Base-by-base conservation (phyloP, 2,329 filamentous ascomycete species). In the Diaporthe australafricana region DNA sequence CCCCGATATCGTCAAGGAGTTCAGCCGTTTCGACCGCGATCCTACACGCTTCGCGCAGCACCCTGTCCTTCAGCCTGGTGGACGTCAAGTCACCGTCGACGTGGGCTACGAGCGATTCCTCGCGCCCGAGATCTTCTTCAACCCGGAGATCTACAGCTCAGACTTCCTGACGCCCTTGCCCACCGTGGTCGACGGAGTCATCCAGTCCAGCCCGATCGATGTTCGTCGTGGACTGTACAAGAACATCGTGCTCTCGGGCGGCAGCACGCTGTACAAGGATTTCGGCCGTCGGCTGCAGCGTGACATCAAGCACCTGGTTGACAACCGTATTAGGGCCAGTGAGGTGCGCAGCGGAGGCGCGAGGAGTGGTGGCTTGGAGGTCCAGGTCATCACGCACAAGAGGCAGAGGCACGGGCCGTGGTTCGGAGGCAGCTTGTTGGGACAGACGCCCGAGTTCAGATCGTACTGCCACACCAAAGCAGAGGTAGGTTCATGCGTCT, bases 101-200 rank as follows among this genome's bases (percentile, higher is more conserved):
- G 94, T 99, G 68, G 96, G 96, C 68, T 99, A 98, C 84, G 96
- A 99, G 83, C 93, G 96, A 42, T 99, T 99, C 88, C 88, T 99
- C 73, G 96, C 96, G 2, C 97, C 97, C 30, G 96, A 99, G 83
- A 99, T 99, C 80, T 99, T 99, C 85, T 99, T 99, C 90, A 99
- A 99, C 84, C 96, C 96, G 38, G 96, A 99, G 85, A 99, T 99
- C 79, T 98, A 98, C 88, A 98, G 94, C 74, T 98, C 96, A 76
- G 96, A 99, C 81, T 99, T 99, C 87, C 86, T 99, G 76, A 99
- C 96, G 16, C 96, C 96, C 17, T 89, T 99, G 11, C 96, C 96
- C 30, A 93, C 90, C 65, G 96, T 99, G 65, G 97, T 99, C 74
- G 96, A 99, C 80, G 93, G 93, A 70, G 96, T 98, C 75, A 99